phyloP scores from a whole-genome alignment of 495 filamentous ascomycete genomes.

The Mycothermus thermophilus region DNA sequence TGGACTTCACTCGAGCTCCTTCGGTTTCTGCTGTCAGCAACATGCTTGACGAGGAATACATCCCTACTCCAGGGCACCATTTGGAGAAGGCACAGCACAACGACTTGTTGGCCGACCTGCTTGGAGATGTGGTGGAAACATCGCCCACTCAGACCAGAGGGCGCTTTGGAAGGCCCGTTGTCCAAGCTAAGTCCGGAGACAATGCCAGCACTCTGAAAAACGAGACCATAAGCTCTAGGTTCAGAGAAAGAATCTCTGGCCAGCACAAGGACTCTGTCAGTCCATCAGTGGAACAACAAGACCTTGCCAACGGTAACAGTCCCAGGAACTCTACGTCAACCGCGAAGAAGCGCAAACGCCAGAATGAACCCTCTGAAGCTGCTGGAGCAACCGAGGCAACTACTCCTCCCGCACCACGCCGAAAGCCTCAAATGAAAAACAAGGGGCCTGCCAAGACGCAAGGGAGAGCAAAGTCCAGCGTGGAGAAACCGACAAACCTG shows the following conservation, averaged over 20 bases:
- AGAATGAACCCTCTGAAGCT: background rate
- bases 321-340: background rate
- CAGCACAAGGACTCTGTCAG: too few species aligned
- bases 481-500: too few species aligned
- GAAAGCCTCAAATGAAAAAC: background rate
- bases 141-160: background rate
- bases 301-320: too few species aligned
- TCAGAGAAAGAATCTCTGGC: too few species aligned
- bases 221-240: too few species aligned
- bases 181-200: too few species aligned
- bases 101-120: conserved; percentile 4
- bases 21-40: background rate
- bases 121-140: background rate
- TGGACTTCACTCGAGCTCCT: background rate
- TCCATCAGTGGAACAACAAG: too few species aligned
- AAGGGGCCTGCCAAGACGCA: background rate
- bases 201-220: too few species aligned
- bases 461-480: background rate
- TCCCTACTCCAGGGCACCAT: background rate
- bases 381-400: background rate
- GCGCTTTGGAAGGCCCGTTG: too few species aligned
- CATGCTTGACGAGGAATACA: conserved; percentile 4
- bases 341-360: background rate
- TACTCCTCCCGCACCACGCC: background rate
- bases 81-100: background rate